Evolutionary conservation across 129 eudicot genomes (phyloP).

Genomic region (Kitagawia praeruptora): DNA sequence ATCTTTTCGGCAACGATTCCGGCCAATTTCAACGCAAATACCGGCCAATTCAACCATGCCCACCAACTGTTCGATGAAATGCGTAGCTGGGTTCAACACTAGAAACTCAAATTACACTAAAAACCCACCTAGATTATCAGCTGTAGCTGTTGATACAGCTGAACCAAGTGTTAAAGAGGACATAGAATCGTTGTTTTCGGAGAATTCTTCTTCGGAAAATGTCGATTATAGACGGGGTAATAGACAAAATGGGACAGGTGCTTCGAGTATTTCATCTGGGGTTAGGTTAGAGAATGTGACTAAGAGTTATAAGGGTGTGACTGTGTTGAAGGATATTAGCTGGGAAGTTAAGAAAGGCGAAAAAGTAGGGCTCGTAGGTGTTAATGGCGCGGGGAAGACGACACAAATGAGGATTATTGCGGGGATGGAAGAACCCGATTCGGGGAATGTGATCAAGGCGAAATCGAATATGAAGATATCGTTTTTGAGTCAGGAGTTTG

Average conservation of each 20-base stretch:
- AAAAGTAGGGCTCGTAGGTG: conserved; percentile 92
- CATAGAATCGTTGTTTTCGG: conserved; percentile 62
- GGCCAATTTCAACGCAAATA: conserved; percentile 20
- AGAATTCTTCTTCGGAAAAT: conserved; percentile 29
- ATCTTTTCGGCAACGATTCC: conserved; percentile 30
- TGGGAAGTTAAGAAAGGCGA: conserved; percentile 99
- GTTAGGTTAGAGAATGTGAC: conserved; percentile 78
- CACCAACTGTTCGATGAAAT: conserved; percentile 31
- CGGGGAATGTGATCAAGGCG: conserved; percentile 86
- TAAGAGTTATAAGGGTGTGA: conserved; percentile 80
- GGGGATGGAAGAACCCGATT: conserved; percentile 82
- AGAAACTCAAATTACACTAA: conserved; percentile 16
- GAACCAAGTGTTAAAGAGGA: conserved; percentile 47
- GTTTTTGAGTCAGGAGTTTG: conserved; percentile 90
- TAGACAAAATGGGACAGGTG: conserved; percentile 44
- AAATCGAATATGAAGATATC: conserved; percentile 75
- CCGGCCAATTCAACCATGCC: conserved; percentile 19
- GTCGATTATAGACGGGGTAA: conserved; percentile 34
- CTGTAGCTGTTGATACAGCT: conserved; percentile 45
- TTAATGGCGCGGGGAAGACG: conserved; percentile 96
- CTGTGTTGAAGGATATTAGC: conserved; percentile 72
- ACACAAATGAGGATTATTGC: conserved; percentile 90
- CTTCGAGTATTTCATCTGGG: conserved; percentile 85
- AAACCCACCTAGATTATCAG: conserved; percentile 41
- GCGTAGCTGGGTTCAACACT: conserved; percentile 6